Base-by-base conservation (phyloP, 768 basidiomycete species). In the Cystofilobasidium bisporidii region DNA sequence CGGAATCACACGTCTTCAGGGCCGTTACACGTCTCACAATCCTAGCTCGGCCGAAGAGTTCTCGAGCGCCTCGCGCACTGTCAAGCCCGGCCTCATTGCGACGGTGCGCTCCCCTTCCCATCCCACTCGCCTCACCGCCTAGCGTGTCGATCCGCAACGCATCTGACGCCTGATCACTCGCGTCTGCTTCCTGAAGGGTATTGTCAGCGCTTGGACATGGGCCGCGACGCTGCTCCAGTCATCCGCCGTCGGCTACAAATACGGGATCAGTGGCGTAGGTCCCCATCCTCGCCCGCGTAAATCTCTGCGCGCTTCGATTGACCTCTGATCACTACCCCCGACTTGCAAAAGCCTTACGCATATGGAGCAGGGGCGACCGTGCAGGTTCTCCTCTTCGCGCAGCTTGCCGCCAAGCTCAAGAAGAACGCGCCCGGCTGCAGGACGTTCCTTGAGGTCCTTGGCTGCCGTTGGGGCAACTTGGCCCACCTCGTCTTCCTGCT, bases 351-450 rank as follows among this genome's bases (percentile, higher is more conserved):
- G n/a, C n/a, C n/a, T n/a, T n/a, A n/a, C n/a, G n/a, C n/a, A n/a
- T n/a, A n/a, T n/a, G n/a, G n/a, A n/a, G n/a, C 87, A 38, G 91
- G 90, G 22, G 91, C 89, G 28, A 87, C 86, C 0, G 84, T 91
- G 41, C 70, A 78, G 72, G 85, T 96, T 65, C 81, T 93, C 32
- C 83, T 96, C n/a, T 96, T 97, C 73, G 90, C 91, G 11, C 83
- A 84, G 84, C 81, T 93, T 55, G 89, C 92, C 0, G 88, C 90
- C n/a, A 96, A 94, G 74, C 82, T 94, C 67, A 96, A 97, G 77
- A 78, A 88, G 28, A 89, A 96, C 69, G 92, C 93, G 85, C 86
- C 69, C 45, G 18, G 6, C 36, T 36, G 36, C 36, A 36, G 36
- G 36, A 36, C 36, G 6, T 96, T 86, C 17, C 81, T 92, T 26